phyloP scores from a whole-genome alignment of 2,329 filamentous ascomycete species.

The Ustilaginoidea virens region DNA sequence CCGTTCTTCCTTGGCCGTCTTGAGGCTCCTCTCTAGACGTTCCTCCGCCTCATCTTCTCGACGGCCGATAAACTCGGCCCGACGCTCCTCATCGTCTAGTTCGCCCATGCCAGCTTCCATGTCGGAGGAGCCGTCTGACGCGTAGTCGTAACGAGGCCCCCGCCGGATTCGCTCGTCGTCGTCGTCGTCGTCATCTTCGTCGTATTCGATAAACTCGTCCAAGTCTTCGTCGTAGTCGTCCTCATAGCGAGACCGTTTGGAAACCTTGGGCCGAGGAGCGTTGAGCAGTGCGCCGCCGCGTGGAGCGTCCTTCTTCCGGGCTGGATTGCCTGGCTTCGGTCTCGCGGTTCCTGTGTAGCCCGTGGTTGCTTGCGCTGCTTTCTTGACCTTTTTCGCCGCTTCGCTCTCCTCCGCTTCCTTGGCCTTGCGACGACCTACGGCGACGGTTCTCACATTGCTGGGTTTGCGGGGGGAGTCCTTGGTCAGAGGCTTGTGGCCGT shows the following conservation, averaged over 20 bases:
- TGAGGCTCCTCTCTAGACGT: slow-evolving; percentile 43
- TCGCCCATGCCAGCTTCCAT: slow-evolving; percentile 68
- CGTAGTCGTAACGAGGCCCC: slow-evolving; percentile 36
- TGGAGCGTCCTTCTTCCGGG: slow-evolving; percentile 17
- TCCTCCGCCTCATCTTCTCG: slow-evolving; percentile 53
- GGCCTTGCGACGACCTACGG: slow-evolving; percentile 6
- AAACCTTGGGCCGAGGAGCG: slow-evolving; percentile 13
- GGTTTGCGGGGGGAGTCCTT: too few species aligned
- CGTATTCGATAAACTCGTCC: slow-evolving; percentile 47
- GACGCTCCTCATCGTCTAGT: slow-evolving; percentile 54
- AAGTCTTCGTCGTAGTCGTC: slow-evolving; percentile 49
- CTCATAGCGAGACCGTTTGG: slow-evolving; percentile 26
- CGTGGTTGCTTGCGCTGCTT: slow-evolving; percentile 44
- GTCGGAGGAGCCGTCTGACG: slow-evolving; percentile 53
- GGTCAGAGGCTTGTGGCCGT: slow-evolving; percentile 6
- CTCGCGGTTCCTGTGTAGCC: slow-evolving; percentile 51
- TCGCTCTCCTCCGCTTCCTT: slow-evolving; percentile 17
- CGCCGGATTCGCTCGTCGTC: too few species aligned
- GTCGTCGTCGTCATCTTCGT: slow-evolving; percentile 36
- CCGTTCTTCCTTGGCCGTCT: slow-evolving; percentile 44
- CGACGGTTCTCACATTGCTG: too few species aligned
- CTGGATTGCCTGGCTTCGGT: slow-evolving; percentile 27
- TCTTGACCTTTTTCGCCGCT: slow-evolving; percentile 43
- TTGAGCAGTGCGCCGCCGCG: slow-evolving; percentile 27
- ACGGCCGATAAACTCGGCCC: slow-evolving; percentile 45